phyloP scores from a whole-genome alignment of 306 rosid genomes.

The Trifolium subterraneum region DNA sequence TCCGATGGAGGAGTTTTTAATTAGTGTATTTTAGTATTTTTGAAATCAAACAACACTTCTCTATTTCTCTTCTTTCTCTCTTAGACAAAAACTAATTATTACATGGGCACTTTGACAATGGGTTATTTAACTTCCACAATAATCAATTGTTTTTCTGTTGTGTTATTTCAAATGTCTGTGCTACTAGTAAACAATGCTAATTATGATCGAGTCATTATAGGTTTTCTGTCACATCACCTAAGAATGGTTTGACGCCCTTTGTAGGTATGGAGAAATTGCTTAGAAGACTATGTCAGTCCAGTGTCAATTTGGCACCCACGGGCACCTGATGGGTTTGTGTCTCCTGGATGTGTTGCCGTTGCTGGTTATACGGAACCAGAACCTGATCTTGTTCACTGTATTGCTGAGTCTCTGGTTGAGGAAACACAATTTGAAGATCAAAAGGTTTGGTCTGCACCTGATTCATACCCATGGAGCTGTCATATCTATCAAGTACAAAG shows the following conservation, averaged over 20 bases:
- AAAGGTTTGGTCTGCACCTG: constrained; percentile 86
- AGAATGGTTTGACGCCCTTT: constrained; percentile 29
- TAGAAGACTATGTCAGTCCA: constrained; percentile 69
- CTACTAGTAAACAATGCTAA: constrained; percentile 15
- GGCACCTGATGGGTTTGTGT: constrained; percentile 90
- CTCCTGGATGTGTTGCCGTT: constrained; percentile 84
- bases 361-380: constrained; percentile 76
- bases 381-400: constrained; percentile 67
- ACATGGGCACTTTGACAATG: background rate
- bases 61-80: too few relatives aligned
- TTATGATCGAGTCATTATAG: constrained; percentile 14
- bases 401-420: constrained; percentile 76
- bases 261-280: constrained; percentile 97
- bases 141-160: constrained; percentile 2
- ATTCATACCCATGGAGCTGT: constrained; percentile 91
- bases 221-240: constrained; percentile 26
- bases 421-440: constrained; percentile 82
- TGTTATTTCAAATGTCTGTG: constrained; percentile 30
- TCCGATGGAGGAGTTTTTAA: too few relatives aligned
- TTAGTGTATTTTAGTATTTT: too few relatives aligned
- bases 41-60: too few relatives aligned
- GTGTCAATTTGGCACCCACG: constrained; percentile 93
- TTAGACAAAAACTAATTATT: background rate
- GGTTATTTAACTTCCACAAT: background rate
- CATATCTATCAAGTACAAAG: constrained; percentile 85